A percentile compares a stretch with the other conserved stretches of the same genome.
Evolutionary conservation across 2,329 filamentous ascomycete genomes (phyloP).

Genomic region (Lachnellula hyalina): DNA sequence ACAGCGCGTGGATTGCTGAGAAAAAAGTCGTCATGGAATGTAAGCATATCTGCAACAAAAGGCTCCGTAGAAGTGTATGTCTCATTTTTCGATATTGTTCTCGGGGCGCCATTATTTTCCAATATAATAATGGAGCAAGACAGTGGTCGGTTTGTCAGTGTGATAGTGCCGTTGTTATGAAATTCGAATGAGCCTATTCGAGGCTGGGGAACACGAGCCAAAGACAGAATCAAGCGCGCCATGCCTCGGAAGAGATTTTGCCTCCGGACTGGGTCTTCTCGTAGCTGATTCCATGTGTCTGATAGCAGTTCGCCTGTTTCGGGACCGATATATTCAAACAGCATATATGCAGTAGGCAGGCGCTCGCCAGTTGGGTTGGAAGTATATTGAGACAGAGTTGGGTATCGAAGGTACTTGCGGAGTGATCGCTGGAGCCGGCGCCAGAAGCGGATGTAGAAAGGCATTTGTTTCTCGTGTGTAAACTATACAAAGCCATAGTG

Average conservation of each 20-base stretch:
- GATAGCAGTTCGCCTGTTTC: constrained; percentile 29
- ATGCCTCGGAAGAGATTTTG: constrained; percentile 31
- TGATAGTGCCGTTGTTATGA: constrained; percentile 30
- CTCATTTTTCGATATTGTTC: constrained; percentile 27
- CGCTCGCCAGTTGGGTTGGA: constrained; percentile 1
- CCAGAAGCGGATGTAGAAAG: constrained; percentile 17
- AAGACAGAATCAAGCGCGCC: constrained; percentile 23
- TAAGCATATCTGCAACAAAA: constrained; percentile 21
- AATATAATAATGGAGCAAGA: constrained; percentile 27
- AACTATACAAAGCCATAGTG: constrained; percentile 13
- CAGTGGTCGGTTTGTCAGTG: constrained; percentile 32
- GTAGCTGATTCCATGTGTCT: constrained; percentile 20
- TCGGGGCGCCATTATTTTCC: constrained; percentile 32
- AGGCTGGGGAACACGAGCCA: constrained; percentile 19
- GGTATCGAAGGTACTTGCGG: constrained; percentile 14
- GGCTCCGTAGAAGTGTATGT: constrained; percentile 29
- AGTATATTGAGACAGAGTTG: constrained; percentile 12
- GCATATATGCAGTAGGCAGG: constrained; percentile 17
- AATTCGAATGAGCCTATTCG: constrained; percentile 24
- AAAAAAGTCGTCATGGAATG: constrained; percentile 27
- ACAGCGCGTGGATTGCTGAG: constrained; percentile 24
- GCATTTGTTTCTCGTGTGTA: constrained; percentile 11
- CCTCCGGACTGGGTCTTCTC: constrained; percentile 16
- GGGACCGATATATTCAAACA: constrained; percentile 15
- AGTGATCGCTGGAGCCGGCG: constrained; percentile 12